phyloP scores from a whole-genome alignment of 768 basidiomycete species.

The Favolaschia claudopus region DNA sequence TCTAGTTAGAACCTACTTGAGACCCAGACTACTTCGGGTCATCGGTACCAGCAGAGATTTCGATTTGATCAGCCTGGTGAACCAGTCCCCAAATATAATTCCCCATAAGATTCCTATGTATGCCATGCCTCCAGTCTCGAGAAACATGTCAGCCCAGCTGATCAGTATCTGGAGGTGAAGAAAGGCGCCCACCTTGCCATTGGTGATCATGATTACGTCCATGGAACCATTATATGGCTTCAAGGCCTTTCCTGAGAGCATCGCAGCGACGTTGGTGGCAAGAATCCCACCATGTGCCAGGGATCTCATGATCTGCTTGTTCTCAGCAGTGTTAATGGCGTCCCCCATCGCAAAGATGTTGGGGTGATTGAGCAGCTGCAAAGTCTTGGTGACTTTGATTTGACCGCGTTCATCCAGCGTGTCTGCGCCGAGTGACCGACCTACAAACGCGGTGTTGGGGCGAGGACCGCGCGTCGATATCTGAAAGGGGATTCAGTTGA shows the following conservation, averaged over 20 bases:
- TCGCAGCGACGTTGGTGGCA: slow-evolving; percentile 53
- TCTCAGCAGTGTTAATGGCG: slow-evolving; percentile 59
- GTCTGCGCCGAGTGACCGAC: slow-evolving; percentile 43
- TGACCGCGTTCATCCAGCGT: slow-evolving; percentile 41
- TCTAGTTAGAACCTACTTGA: too few species aligned
- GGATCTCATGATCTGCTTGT: slow-evolving; percentile 61
- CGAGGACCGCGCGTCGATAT: slow-evolving; percentile 49
- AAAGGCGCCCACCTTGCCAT: slow-evolving; percentile 52
- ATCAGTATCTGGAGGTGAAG: background rate
- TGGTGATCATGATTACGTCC: slow-evolving; percentile 63
- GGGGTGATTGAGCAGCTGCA: slow-evolving; percentile 55
- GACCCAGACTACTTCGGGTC: too few species aligned
- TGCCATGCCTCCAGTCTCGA: slow-evolving; percentile 45
- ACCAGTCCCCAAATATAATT: slow-evolving; percentile 53
- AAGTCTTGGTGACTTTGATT: slow-evolving; percentile 56
- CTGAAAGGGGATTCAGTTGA: slow-evolving; percentile 26
- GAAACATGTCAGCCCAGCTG: background rate
- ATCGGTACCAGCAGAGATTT: slow-evolving; percentile 28
- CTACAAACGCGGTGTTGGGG: slow-evolving; percentile 62
- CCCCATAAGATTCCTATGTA: slow-evolving; percentile 54
- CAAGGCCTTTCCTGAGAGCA: slow-evolving; percentile 35
- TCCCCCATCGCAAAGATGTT: slow-evolving; percentile 68
- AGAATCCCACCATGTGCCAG: slow-evolving; percentile 50
- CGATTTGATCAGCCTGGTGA: slow-evolving; percentile 40
- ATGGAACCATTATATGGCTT: slow-evolving; percentile 56